Evolutionary conservation across 179 eudicot genomes (phyloP).

Genomic region (Patellifolia procumbens): DNA sequence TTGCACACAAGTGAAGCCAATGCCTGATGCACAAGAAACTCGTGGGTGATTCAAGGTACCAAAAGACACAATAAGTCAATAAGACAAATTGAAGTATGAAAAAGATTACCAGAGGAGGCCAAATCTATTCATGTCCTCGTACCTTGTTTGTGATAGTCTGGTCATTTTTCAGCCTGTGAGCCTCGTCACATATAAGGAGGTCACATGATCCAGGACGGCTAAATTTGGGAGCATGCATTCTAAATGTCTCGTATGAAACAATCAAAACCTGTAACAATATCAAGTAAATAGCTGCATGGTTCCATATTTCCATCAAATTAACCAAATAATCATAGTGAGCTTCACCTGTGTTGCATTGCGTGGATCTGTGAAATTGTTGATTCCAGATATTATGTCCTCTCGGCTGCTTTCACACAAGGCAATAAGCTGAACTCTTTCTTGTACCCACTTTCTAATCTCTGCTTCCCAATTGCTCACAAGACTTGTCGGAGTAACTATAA

Average conservation of each 20-base stretch:
- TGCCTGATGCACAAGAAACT: slow-evolving; percentile 56
- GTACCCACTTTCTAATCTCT: slow-evolving; percentile 95
- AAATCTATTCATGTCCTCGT: slow-evolving; percentile 30
- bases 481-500: slow-evolving; percentile 97
- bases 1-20: slow-evolving; percentile 89
- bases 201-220: slow-evolving; percentile 77
- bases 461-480: slow-evolving; percentile 99
- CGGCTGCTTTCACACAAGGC: slow-evolving; percentile 95
- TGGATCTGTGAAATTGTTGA: slow-evolving; percentile 64
- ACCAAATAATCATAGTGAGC: slow-evolving; percentile 15
- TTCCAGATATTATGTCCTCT: slow-evolving; percentile 76
- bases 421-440: slow-evolving; percentile 78
- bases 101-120: neutral
- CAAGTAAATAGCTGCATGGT: slow-evolving; percentile 20
- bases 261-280: slow-evolving; percentile 71
- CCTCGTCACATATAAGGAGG: slow-evolving; percentile 98
- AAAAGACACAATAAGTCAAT: neutral
- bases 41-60: neutral
- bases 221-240: slow-evolving; percentile 88
- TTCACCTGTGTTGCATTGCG: slow-evolving; percentile 66
- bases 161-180: slow-evolving; percentile 97
- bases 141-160: slow-evolving; percentile 98
- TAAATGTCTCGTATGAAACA: slow-evolving; percentile 95
- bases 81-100: neutral
- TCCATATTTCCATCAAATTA: slow-evolving; percentile 13